Evolutionary conservation across 23 red algal genomes (phyloP).

Genomic region (Gracilariopsis chorda): DNA sequence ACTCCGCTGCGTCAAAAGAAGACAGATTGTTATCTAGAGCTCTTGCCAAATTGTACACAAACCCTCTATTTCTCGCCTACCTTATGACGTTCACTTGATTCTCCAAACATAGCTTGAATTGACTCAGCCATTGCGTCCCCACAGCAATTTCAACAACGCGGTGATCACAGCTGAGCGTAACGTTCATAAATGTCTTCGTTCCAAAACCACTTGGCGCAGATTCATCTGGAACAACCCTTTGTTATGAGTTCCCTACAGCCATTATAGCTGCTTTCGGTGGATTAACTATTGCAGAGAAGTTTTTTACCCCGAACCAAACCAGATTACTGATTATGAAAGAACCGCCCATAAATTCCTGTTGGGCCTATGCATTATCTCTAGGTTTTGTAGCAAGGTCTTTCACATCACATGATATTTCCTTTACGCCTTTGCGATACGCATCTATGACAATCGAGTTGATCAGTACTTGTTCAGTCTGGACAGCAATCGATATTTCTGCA

Average conservation of each 20-base stretch:
- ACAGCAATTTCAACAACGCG: conserved; percentile 98
- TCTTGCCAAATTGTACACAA: no score
- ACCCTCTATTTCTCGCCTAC: no score
- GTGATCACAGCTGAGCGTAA: conserved; percentile 95
- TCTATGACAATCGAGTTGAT: conserved; percentile 91
- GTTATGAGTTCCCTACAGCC: conserved; percentile 79
- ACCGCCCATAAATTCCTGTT: conserved; percentile 91
- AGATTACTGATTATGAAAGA: conserved; percentile 97
- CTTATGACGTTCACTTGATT: conserved; percentile 84
- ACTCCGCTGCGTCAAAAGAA: no score
- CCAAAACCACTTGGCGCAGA: conserved; percentile 20
- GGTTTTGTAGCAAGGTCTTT: conserved; percentile 84
- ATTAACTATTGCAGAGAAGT: conserved; percentile 97
- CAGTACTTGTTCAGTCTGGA: conserved; percentile 83
- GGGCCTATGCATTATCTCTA: conserved; percentile 72
- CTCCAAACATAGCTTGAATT: conserved; percentile 75
- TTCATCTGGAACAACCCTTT: conserved; percentile 69
- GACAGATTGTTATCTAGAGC: no score
- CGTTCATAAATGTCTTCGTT: conserved; percentile 46
- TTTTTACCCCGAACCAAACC: conserved; percentile 86
- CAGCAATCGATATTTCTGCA: conserved; percentile 86
- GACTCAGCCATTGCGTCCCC: conserved; percentile 80
- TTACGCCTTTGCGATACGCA: conserved; percentile 83
- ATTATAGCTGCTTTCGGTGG: conserved; percentile 97
- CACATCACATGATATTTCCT: conserved; percentile 76